phyloP scores from a whole-genome alignment of 352 stramenopile species.

The Pythium phragmitis region DNA sequence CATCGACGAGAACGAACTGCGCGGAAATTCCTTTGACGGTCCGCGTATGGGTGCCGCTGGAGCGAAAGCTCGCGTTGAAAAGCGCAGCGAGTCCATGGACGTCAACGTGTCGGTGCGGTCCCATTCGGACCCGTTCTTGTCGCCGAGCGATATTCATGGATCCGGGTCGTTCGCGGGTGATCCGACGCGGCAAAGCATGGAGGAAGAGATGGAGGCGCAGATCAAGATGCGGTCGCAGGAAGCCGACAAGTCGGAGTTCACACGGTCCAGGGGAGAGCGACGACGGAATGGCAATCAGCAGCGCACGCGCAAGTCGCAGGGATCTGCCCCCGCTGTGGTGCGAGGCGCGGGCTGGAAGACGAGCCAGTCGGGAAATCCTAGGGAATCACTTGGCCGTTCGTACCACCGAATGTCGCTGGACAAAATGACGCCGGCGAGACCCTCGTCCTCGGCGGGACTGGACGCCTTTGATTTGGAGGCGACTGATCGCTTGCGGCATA shows the following conservation, averaged over 20 bases:
- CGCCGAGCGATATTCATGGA: slow-evolving; percentile 38
- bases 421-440: not conserved
- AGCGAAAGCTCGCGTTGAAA: slow-evolving; percentile 8
- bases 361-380: slow-evolving; percentile 10
- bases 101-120: slow-evolving; percentile 44
- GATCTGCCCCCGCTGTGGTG: not conserved
- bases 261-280: slow-evolving; percentile 23
- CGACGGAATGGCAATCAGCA: slow-evolving; percentile 26
- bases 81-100: slow-evolving; percentile 28
- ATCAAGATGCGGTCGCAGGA: slow-evolving; percentile 56
- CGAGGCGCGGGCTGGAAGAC: slow-evolving; percentile 22
- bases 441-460: not conserved
- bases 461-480: slow-evolving; percentile 17
- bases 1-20: slow-evolving; percentile 23
- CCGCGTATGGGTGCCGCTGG: not conserved
- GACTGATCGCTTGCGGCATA: slow-evolving; percentile 12
- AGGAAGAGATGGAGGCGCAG: slow-evolving; percentile 39
- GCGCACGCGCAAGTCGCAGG: slow-evolving; percentile 32
- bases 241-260: slow-evolving; percentile 36
- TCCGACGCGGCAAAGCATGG: slow-evolving; percentile 25
- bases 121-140: slow-evolving; percentile 64
- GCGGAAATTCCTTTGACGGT: slow-evolving; percentile 34
- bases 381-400: not conserved
- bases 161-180: slow-evolving; percentile 31
- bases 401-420: not conserved